Evolutionary conservation across 352 stramenopile genomes (phyloP).

Genomic region (Plasmopara muralis): DNA sequence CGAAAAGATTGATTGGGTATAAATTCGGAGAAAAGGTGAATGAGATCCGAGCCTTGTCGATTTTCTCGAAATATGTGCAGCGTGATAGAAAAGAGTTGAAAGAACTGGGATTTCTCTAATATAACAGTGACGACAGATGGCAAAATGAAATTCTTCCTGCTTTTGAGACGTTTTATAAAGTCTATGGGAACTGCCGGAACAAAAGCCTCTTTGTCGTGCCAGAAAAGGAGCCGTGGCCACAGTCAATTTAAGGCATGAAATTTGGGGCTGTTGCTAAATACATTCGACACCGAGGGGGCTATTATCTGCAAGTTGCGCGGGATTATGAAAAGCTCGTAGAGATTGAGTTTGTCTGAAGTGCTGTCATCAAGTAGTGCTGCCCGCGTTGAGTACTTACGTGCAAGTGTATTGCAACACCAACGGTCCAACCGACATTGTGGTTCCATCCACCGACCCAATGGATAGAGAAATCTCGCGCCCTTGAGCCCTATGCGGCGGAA

Average conservation of each 20-base stretch:
- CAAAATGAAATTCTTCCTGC: constrained; percentile 40
- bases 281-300: constrained; percentile 43
- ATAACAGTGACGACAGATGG: constrained; percentile 44
- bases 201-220: constrained; percentile 34
- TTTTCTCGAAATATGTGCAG: constrained; percentile 28
- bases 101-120: constrained; percentile 43
- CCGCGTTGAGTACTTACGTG: constrained; percentile 40
- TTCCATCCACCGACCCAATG: constrained; percentile 31
- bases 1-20: constrained; percentile 26
- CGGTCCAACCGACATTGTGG: constrained; percentile 40
- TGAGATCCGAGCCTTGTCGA: constrained; percentile 28
- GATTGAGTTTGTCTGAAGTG: constrained; percentile 56
- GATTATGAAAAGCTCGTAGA: constrained; percentile 37
- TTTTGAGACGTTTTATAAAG: constrained; percentile 30
- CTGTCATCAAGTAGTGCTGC: constrained; percentile 40
- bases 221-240: constrained; percentile 22
- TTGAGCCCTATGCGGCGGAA: constrained; percentile 14
- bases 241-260: constrained; percentile 14
- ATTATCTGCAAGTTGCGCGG: constrained; percentile 39
- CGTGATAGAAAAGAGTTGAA: constrained; percentile 29
- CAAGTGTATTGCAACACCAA: constrained; percentile 24
- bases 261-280: constrained; percentile 52
- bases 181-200: constrained; percentile 45
- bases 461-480: constrained; percentile 25
- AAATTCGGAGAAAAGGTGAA: constrained; percentile 44